Percentiles rank a stretch among this genome's conserved stretches.
These are phyloP conservation scores for Rhodocollybia butyracea DNA, from an alignment of 768 basidiomycete genomes.

Conservation along the genomic window DNA sequence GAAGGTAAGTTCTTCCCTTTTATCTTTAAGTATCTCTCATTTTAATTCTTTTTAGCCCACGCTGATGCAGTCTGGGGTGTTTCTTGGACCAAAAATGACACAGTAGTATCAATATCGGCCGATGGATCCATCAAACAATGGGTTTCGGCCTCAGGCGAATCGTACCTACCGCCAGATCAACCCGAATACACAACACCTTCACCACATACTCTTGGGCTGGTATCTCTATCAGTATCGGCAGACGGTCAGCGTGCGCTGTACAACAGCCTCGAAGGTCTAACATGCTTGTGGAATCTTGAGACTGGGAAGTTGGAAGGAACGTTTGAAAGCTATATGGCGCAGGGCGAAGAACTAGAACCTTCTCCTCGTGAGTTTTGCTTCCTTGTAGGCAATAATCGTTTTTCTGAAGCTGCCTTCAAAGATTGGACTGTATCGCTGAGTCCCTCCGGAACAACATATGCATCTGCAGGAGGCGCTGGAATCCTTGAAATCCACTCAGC, in stretches of 20 bases:
- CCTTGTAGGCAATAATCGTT: neutral
- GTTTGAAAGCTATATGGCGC: slow-evolving; percentile 70
- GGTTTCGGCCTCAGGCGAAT: slow-evolving; percentile 65
- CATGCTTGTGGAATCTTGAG: slow-evolving; percentile 68
- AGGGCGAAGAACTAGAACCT: slow-evolving; percentile 36
- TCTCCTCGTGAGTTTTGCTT: slow-evolving; percentile 61
- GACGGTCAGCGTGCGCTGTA: slow-evolving; percentile 67
- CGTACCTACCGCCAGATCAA: slow-evolving; percentile 31
- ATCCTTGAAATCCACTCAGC: slow-evolving; percentile 75
- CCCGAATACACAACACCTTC: slow-evolving; percentile 32
- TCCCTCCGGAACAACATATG: slow-evolving; percentile 73
- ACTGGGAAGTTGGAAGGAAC: slow-evolving; percentile 58
- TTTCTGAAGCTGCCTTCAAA: slow-evolving; percentile 19
- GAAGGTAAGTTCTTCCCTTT: slow-evolving; percentile 52
- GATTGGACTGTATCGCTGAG: slow-evolving; percentile 87
- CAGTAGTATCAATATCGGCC: slow-evolving; percentile 67
- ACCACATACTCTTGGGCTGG: slow-evolving; percentile 80
- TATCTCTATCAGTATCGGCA: slow-evolving; percentile 71
- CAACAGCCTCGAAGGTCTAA: slow-evolving; percentile 84
- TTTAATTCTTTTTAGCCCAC: slow-evolving; percentile 61
- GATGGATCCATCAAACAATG: slow-evolving; percentile 77
- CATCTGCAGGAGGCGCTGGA: slow-evolving; percentile 69
- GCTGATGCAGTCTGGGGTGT: slow-evolving; percentile 78
- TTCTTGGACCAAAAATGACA: slow-evolving; percentile 65
- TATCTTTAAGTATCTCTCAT: slow-evolving; percentile 15